These are phyloP conservation scores for Chrysoporthe deuterocubensis DNA, from an alignment of 2,329 filamentous ascomycete genomes.

Conservation along the genomic window DNA sequence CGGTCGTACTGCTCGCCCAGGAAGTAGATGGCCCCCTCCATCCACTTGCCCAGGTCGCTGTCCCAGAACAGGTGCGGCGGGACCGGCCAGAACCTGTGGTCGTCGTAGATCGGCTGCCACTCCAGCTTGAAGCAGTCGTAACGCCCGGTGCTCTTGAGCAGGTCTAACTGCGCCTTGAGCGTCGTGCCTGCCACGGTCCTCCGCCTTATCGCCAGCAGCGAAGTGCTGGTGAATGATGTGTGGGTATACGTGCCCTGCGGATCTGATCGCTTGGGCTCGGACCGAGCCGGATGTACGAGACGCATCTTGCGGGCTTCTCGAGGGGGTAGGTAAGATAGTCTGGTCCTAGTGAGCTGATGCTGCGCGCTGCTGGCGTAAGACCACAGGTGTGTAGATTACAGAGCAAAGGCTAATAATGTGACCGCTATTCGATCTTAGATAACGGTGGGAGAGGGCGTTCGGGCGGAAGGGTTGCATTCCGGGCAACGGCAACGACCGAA, in stretches of 20 bases:
- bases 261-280: constrained; percentile 30
- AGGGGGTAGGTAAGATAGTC: not conserved
- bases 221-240: constrained; percentile 42
- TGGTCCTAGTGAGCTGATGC: no score
- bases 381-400: not conserved
- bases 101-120: constrained; percentile 59
- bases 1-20: constrained; percentile 46
- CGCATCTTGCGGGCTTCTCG: not conserved
- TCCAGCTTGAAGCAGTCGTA: constrained; percentile 62
- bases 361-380: not conserved
- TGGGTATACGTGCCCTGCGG: constrained; percentile 43
- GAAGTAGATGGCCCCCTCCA: constrained; percentile 61
- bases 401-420: not conserved
- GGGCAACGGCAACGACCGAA: not conserved
- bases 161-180: constrained; percentile 54
- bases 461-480: not conserved
- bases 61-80: constrained; percentile 61
- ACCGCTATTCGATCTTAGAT: not conserved
- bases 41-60: constrained; percentile 24
- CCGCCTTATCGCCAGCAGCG: constrained; percentile 41
- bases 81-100: constrained; percentile 56
- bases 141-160: constrained; percentile 57
- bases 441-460: not conserved
- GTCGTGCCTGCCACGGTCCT: constrained; percentile 43
- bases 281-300: not conserved